Evolutionary conservation across 495 filamentous ascomycete species (phyloP), one percentile per base, ranked within the genome.

Genomic region (Talaromyces wortmannii): DNA sequence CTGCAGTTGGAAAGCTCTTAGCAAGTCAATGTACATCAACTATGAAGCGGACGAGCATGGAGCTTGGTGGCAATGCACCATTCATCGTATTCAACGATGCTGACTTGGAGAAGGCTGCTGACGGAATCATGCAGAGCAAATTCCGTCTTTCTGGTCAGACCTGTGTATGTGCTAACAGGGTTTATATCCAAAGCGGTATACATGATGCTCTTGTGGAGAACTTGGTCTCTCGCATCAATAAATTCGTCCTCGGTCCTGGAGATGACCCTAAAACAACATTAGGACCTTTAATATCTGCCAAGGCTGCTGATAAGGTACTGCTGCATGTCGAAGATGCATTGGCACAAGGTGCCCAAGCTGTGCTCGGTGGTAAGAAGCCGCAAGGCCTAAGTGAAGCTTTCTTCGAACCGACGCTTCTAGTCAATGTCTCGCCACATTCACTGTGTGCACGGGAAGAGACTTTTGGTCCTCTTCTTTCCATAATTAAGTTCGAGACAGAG

Each of bases 41-140:
- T 0, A 73, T 96, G 53, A 96, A 96, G 77, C 90, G 94, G 64
- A 75, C 94, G 16, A 88, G 83, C 5, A 85, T 95, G 63, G 92
- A 96, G 64, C 80, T 96, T 0, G 91, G 91, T 48, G 91, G 91
- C 17, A 96, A 96, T 66, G 87, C 90, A 0, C 91, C 91, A 2
- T 95, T 96, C 72, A 95, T 96, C 52, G 89, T 96, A 15, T 96
- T 96, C 60, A 88, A 95, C 53, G 91, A 96, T 62, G 72, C 71
- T 13, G 88, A 96, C 63, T 69, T 96, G 40, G 88, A 90, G 55
- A 69, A 73, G 0, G 91, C 91, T 5, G 86, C 95, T 6, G 75
- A 80, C 0, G 91, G 88, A 6, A 88, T 87, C 7, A 77, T 95
- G 48, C 67, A 82, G 29, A 85, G 78, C 63, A 96, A 96, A 68